Evolutionary conservation across 108 stramenopile genomes (phyloP), one percentile per base, ranked within the genome.

Genomic region (Conticribra guillardii): DNA sequence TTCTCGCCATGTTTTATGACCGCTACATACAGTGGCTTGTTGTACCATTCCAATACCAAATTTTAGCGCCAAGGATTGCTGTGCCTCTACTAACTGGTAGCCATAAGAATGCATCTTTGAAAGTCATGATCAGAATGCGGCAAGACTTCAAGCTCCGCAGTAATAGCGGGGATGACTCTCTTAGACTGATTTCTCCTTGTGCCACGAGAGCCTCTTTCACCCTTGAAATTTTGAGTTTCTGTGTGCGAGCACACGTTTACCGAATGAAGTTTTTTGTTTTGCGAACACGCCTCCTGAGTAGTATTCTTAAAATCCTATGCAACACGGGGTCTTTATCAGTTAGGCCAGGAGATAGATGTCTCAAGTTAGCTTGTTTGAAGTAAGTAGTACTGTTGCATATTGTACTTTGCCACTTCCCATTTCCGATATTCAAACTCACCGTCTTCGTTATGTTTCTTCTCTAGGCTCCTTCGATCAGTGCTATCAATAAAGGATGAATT

Each of bases 401-500:
- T 4, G 33, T 46, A 7, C 26, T 62, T 22, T 4, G 8, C 37
- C 11, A 9, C 8, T n/a, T n/a, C 58, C 23, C 3, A 3, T 67
- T 56, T 21, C 48, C 3, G 17, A 17, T 60, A 21, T n/a, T 51
- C 18, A 14, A 24, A 18, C 30, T 16, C 51, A 22, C 21, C 64
- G 19, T 2, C 27, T 16, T 9, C 16, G 18, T 17, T 51, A 46
- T 1, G 2, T 22, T 7, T 33, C 15, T 60, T 48, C 27, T 31
- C 7, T 26, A 84, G 89, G 17, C 84, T 92, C 59, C 85, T 95
- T 18, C 88, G 94, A 24, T 74, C 91, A 11, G 78, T 95, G 24
- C 68, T 95, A 32, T 92, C 91, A 19, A 84, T 92, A 19, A 88
- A 90, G 41, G 94, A 95, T 44, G 94, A 95, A 58, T 91, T 89